Percentiles rank a stretch among this genome's conserved stretches.
These are phyloP conservation scores for Phytophthora litchii DNA, from an alignment of 352 stramenopile genomes.

Conservation along the genomic window DNA sequence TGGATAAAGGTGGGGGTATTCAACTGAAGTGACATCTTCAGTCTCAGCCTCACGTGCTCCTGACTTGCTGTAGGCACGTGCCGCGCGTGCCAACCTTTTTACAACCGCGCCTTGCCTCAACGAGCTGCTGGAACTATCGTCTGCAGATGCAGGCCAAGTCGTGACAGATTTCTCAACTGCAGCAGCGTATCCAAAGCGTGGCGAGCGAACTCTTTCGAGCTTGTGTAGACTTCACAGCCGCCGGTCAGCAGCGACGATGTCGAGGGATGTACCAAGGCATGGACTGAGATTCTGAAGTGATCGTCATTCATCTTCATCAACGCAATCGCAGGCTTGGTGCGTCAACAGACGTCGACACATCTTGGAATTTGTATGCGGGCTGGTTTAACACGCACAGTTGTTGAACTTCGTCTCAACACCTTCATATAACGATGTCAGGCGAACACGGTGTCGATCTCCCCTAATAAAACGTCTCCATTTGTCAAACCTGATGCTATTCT, in stretches of 20 bases:
- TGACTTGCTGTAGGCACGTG: conserved; percentile 26
- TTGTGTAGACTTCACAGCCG: conserved; percentile 1
- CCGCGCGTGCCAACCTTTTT: conserved; percentile 20
- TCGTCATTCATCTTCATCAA: conserved; percentile 12
- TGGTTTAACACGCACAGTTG: conserved; percentile 23
- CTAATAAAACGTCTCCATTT: neutral
- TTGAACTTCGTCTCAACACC: conserved; percentile 13
- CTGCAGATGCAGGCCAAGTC: conserved; percentile 6
- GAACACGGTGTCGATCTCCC: neutral
- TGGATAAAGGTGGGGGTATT: conserved; percentile 20
- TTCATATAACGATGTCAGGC: conserved; percentile 12
- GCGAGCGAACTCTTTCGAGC: conserved; percentile 2
- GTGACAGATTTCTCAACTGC: conserved; percentile 12
- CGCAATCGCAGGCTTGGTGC: neutral
- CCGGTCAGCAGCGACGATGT: neutral
- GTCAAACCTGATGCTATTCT: neutral
- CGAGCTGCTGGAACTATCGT: conserved; percentile 19
- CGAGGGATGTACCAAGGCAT: neutral
- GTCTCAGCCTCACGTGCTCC: neutral
- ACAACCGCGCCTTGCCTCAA: conserved; percentile 10
- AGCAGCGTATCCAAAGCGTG: conserved; percentile 2
- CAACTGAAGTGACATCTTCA: conserved; percentile 9
- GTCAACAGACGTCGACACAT: conserved; percentile 1
- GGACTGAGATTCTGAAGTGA: conserved; percentile 9
- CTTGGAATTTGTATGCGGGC: conserved; percentile 29